Evolutionary conservation across 1,139 yeast genomes (phyloP), one percentile per base, ranked within the genome.

Genomic region (Geotrichum klebahnii): DNA sequence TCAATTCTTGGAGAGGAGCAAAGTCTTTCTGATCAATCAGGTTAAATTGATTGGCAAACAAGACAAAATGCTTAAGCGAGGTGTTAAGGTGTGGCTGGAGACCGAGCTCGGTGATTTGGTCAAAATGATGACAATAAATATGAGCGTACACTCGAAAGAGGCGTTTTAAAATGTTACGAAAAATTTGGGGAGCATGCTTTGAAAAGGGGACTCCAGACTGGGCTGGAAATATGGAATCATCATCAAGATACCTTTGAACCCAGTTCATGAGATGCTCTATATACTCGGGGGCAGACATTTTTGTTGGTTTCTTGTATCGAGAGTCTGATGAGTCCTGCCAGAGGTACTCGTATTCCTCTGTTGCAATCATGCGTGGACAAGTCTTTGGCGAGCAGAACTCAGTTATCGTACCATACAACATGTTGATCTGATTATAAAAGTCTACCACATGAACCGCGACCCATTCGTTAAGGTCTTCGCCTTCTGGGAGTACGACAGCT

Each of bases 81-180:
- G 99, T 92, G 66, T 92, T 92, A 59, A 92, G 75, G 61, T 92
- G 96, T 24, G 95, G 85, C 67, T 90, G 96, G 59, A 92, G 73
- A 1, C 96, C 96, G 59, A 92, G 74, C 64, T 90, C 97, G 40
- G 89, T 79, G 51, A 92, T 85, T 66, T 90, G 96, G 66, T 89
- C 96, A 69, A 92, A 92, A 67, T 92, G 99, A 64, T 92, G 97
- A 64, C 98, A 92, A 68, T 92, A 92, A 41, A 92, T 87, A 69
- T 92, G 99, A 2, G 98, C 97, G 65, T 94, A 94, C n/a, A 92
- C 89, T 65, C 99, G 77, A 67, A 90, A 92, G 53, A 92, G 72
- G 57, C 98, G 78, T 68, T 90, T 89, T 72, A 90, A 80, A 44
- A 92, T 87, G 19, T 95, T 90, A 63, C 82, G 84, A 47, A 87